These are phyloP conservation scores for Botryotinia narcissicola DNA, from an alignment of 2,329 filamentous ascomycete species.

Conservation along the genomic window DNA sequence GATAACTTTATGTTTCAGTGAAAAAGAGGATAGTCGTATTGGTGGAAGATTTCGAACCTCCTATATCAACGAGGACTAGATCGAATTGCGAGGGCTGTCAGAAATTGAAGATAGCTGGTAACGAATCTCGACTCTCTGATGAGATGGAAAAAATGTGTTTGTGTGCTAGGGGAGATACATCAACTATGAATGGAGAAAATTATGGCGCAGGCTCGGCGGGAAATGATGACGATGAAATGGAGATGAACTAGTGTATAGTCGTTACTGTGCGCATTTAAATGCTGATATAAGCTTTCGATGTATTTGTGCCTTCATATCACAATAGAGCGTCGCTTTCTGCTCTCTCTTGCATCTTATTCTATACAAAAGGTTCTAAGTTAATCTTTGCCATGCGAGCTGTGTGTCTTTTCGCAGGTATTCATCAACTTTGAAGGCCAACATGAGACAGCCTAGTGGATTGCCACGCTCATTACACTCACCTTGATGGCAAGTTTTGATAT, in stretches of 20 bases:
- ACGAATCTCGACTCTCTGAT: background rate
- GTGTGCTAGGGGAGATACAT: background rate
- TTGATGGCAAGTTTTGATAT: background rate
- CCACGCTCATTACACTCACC: background rate
- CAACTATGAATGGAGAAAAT: background rate
- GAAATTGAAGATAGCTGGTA: background rate
- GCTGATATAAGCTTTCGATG: background rate
- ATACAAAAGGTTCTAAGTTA: background rate
- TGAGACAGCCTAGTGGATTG: accelerated
- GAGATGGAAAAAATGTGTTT: background rate
- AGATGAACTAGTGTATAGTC: background rate
- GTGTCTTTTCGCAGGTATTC: background rate
- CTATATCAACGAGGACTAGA: background rate
- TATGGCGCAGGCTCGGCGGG: background rate
- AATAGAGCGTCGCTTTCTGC: background rate
- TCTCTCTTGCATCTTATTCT: background rate
- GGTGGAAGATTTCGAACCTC: background rate
- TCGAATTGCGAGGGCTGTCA: background rate
- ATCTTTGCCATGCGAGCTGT: background rate
- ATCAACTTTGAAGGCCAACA: background rate
- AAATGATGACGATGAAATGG: background rate
- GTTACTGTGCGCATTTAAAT: background rate
- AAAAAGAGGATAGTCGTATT: background rate
- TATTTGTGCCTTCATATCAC: background rate
- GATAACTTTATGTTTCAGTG: background rate